Evolutionary conservation across 768 basidiomycete species (phyloP).

Genomic region (Tylopilus intermedius): DNA sequence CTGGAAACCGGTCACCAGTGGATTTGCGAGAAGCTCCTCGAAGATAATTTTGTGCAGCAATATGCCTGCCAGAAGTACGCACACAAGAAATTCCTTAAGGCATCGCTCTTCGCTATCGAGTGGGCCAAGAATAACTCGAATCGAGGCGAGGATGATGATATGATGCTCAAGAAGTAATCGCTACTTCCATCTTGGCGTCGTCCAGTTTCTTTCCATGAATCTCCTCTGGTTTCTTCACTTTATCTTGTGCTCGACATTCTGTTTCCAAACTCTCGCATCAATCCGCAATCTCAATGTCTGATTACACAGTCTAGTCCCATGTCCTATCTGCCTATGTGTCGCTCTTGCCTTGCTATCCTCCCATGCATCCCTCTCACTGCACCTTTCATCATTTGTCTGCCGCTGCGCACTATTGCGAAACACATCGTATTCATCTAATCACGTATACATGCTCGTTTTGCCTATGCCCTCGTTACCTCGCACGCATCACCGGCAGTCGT

Average conservation of each 20-base stretch:
- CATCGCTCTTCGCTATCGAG: conserved; percentile 69
- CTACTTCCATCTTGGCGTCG: conserved; percentile 9
- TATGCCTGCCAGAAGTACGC: conserved; percentile 96
- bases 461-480: conserved; percentile 20
- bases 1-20: conserved; percentile 74
- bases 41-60: conserved; percentile 72
- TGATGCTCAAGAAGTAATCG: conserved; percentile 30
- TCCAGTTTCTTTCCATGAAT: conserved; percentile 20
- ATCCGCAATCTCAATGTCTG: conserved; percentile 36
- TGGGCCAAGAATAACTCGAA: conserved; percentile 57
- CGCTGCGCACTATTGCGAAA: conserved; percentile 32
- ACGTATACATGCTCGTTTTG: conserved; percentile 34
- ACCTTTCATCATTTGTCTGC: conserved; percentile 22
- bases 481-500: conserved; percentile 19
- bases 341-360: conserved; percentile 35
- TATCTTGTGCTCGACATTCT: conserved; percentile 34
- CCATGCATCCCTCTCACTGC: conserved; percentile 29
- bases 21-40: conserved; percentile 78
- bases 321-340: conserved; percentile 33
- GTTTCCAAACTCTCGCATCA: conserved; percentile 32
- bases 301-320: conserved; percentile 35
- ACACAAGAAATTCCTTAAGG: conserved; percentile 96
- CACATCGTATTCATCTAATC: conserved; percentile 32
- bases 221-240: conserved; percentile 20
- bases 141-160: conserved; percentile 30